Evolutionary conservation across 345 rosid species (phyloP).

Genomic region (Punica granatum): DNA sequence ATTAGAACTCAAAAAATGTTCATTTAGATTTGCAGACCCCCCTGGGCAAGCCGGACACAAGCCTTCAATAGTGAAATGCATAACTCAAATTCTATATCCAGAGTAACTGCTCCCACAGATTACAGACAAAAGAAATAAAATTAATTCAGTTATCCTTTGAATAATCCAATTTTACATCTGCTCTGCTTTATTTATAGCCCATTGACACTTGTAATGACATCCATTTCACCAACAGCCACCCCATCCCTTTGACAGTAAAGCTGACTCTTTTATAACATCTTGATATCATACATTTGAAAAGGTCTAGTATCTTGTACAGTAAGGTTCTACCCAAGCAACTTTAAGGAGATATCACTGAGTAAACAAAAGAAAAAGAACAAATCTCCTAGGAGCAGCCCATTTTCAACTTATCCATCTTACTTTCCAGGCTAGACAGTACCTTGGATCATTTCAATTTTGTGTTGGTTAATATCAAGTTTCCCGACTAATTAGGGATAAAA

Average conservation of each 20-base stretch:
- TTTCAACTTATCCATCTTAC: neutral
- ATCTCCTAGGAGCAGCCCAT: too few species aligned
- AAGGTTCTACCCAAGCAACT: neutral
- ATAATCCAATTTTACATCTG: neutral
- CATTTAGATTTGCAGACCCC: neutral
- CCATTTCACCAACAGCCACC: neutral
- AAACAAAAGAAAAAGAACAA: too few species aligned
- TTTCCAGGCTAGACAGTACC: neutral
- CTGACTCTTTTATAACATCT: neutral
- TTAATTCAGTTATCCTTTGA: neutral
- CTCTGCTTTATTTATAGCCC: neutral
- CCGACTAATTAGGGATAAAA: neutral
- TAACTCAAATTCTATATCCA: too few species aligned
- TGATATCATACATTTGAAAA: neutral
- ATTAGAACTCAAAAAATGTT: neutral
- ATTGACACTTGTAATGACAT: neutral
- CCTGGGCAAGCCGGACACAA: neutral
- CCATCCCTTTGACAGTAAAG: neutral
- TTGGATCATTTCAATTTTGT: too few species aligned
- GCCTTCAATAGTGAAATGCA: neutral
- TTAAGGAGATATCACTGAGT: too few species aligned
- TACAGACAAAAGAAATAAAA: neutral
- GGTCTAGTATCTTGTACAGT: neutral
- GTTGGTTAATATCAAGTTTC: neutral
- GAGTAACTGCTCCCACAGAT: neutral